These are phyloP conservation scores for Entomortierella lignicola DNA, from an alignment of 192 early-diverging fungal species.

Conservation along the genomic window DNA sequence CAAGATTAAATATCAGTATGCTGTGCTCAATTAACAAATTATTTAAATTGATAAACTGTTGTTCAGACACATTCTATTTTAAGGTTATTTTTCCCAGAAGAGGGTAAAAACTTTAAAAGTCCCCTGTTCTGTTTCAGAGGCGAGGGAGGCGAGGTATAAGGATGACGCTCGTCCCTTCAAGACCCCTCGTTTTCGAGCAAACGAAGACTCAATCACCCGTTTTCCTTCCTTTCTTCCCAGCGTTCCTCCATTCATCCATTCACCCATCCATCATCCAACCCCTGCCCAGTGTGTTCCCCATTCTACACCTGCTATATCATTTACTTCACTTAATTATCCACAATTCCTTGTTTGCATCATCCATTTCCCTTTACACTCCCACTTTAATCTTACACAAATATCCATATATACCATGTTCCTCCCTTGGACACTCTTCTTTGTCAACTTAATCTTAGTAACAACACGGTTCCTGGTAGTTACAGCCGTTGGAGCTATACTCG, in stretches of 20 bases:
- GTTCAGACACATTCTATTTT: not conserved
- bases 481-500: slow-evolving; percentile 6
- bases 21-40: too few species aligned
- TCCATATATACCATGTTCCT: slow-evolving; percentile 16
- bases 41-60: too few species aligned
- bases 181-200: not conserved
- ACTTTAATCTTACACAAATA: too few species aligned
- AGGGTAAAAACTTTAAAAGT: not conserved
- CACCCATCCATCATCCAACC: too few species aligned
- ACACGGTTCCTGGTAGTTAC: slow-evolving; percentile 6
- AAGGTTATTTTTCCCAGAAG: not conserved
- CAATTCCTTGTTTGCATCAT: too few species aligned
- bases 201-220: not conserved
- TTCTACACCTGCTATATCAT: too few species aligned
- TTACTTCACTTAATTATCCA: too few species aligned
- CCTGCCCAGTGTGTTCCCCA: too few species aligned
- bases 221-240: not conserved
- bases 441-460: slow-evolving; percentile 2
- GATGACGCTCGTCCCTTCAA: not conserved
- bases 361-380: too few species aligned
- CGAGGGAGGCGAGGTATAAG: not conserved
- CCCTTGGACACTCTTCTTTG: slow-evolving; percentile 2
- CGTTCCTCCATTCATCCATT: not conserved
- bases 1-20: too few species aligned
- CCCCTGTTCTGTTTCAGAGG: not conserved